Evolutionary conservation across 495 filamentous ascomycete species (phyloP).

Genomic region (Annulohypoxylon bovei): DNA sequence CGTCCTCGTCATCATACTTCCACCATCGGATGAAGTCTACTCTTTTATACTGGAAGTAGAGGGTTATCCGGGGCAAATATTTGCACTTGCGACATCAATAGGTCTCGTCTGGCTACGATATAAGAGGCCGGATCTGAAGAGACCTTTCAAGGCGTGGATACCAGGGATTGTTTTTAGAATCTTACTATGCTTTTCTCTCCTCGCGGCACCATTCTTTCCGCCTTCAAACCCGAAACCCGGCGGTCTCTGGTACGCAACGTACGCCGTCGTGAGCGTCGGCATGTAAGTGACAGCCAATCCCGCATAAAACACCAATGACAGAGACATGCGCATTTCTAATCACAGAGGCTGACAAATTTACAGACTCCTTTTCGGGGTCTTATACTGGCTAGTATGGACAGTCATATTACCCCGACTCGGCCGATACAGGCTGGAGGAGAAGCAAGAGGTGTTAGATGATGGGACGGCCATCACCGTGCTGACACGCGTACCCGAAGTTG

Average conservation of each 20-base stretch:
- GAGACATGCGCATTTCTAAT: slow-evolving; percentile 45
- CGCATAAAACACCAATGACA: not conserved
- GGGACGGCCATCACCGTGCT: slow-evolving; percentile 69
- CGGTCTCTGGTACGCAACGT: slow-evolving; percentile 74
- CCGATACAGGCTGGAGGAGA: slow-evolving; percentile 68
- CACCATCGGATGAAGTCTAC: slow-evolving; percentile 72
- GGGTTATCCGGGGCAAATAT: slow-evolving; percentile 72
- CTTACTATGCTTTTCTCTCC: slow-evolving; percentile 55
- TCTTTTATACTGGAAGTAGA: slow-evolving; percentile 79
- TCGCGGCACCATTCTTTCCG: slow-evolving; percentile 66
- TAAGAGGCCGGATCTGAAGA: slow-evolving; percentile 66
- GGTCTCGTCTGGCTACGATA: slow-evolving; percentile 71
- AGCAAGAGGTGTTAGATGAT: slow-evolving; percentile 65
- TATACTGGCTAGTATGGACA: slow-evolving; percentile 81
- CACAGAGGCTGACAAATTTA: slow-evolving; percentile 52
- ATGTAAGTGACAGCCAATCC: slow-evolving; percentile 63
- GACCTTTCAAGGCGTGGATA: slow-evolving; percentile 77
- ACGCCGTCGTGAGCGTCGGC: slow-evolving; percentile 74
- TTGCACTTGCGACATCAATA: slow-evolving; percentile 65
- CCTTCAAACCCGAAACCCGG: slow-evolving; percentile 62
- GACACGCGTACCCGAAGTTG: slow-evolving; percentile 51
- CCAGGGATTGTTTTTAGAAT: slow-evolving; percentile 61
- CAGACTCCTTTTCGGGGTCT: slow-evolving; percentile 67
- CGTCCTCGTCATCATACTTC: slow-evolving; percentile 70
- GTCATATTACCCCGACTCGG: slow-evolving; percentile 67